phyloP scores from a whole-genome alignment of 495 filamentous ascomycete species.

The Hyaloscypha hepaticicola region DNA sequence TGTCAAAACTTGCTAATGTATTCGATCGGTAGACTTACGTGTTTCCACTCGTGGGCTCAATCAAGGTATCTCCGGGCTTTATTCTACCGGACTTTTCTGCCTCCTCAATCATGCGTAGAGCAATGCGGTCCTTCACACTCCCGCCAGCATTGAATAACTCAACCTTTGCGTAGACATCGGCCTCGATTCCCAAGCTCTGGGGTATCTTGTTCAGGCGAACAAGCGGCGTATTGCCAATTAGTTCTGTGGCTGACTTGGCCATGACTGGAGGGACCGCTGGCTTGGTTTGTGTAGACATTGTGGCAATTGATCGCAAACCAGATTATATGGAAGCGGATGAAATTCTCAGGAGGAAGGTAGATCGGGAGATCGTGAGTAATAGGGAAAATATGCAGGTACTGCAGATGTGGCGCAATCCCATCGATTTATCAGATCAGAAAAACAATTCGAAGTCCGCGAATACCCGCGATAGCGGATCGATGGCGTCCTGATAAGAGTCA shows the following conservation, averaged over 20 bases:
- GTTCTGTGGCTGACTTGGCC: constrained; percentile 46
- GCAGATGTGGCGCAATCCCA: not conserved
- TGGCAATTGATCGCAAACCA: not conserved
- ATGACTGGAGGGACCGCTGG: constrained; percentile 20
- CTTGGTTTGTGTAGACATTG: constrained; percentile 15
- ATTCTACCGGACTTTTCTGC: constrained; percentile 89
- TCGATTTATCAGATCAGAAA: not conserved
- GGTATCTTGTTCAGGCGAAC: constrained; percentile 91
- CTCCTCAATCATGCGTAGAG: constrained; percentile 95
- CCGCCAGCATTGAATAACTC: constrained; percentile 98
- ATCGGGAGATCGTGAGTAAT: not conserved
- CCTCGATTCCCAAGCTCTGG: constrained; percentile 82
- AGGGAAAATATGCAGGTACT: not conserved
- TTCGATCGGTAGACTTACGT: constrained; percentile 55
- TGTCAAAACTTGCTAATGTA: constrained; percentile 23
- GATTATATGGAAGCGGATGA: not conserved
- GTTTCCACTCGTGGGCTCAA: constrained; percentile 97
- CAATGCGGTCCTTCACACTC: constrained; percentile 97
- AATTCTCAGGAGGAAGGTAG: not conserved
- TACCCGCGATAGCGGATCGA: not conserved
- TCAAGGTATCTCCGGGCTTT: constrained; percentile 94
- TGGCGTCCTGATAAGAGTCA: not conserved
- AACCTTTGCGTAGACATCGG: constrained; percentile 89
- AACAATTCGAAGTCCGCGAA: not conserved
- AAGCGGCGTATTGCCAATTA: constrained; percentile 92